Conservation (phyloP, 2,329 filamentous ascomycete genomes). For the Cercospora janseana region DNA sequence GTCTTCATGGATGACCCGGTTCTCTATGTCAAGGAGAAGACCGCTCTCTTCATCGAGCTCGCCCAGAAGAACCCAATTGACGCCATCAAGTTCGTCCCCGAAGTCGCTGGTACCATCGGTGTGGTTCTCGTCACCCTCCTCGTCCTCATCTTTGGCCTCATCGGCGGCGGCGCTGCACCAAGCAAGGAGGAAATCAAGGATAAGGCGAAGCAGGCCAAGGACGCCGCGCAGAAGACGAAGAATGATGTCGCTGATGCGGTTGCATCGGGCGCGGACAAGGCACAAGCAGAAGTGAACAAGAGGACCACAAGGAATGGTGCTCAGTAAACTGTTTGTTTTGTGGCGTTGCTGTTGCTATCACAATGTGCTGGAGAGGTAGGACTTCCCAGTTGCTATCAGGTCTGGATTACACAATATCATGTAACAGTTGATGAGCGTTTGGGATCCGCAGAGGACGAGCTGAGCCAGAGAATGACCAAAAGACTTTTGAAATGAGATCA, state of each 20-base stretch:
- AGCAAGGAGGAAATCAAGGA: constrained; percentile 68
- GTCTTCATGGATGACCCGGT: constrained; percentile 91
- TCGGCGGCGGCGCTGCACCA: constrained; percentile 59
- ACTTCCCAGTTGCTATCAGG: too few relatives aligned
- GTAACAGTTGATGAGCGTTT: too few relatives aligned
- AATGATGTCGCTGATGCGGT: constrained; percentile 67
- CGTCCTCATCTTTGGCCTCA: constrained; percentile 65
- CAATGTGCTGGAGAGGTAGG: too few relatives aligned
- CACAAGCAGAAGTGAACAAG: constrained; percentile 67
- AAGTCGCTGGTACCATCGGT: constrained; percentile 78
- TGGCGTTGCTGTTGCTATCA: not conserved
- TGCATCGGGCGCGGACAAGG: constrained; percentile 66
- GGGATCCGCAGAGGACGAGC: too few relatives aligned
- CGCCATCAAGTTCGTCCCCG: constrained; percentile 85
- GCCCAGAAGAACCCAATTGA: constrained; percentile 78
- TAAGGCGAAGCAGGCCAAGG: constrained; percentile 73
- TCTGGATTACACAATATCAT: too few relatives aligned
- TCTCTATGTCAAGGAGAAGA: constrained; percentile 83
- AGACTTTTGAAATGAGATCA: too few relatives aligned
- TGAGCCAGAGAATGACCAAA: too few relatives aligned
- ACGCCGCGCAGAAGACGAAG: constrained; percentile 63
- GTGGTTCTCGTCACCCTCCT: constrained; percentile 68
- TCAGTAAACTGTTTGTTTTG: constrained; percentile 15
- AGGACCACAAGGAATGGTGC: constrained; percentile 26
- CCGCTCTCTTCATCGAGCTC: constrained; percentile 84